A percentile compares a stretch with the other conserved stretches of the same genome.
These are phyloP conservation scores for Medicago arabica DNA, from an alignment of 306 rosid genomes.

Conservation along the genomic window DNA sequence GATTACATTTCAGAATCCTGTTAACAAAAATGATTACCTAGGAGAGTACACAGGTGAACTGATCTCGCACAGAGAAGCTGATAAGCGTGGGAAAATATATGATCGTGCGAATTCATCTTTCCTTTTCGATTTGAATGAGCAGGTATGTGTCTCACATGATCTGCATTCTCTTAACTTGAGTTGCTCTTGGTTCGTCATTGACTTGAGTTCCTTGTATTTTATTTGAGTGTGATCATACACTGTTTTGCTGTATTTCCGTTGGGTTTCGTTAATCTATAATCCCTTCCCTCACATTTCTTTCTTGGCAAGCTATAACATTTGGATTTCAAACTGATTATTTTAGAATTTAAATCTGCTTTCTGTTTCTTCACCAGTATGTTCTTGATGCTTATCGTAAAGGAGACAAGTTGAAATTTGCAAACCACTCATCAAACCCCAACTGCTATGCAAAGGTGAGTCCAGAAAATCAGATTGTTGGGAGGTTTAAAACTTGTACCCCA, in stretches of 20 bases:
- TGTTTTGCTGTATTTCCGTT: conserved; percentile 30
- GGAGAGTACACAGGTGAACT: conserved; percentile 98
- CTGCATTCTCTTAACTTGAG: conserved; percentile 6
- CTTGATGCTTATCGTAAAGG: conserved; percentile 99
- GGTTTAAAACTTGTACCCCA: background rate
- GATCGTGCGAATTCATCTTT: conserved; percentile 98
- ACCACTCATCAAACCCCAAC: conserved; percentile 95
- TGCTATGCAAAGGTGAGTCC: conserved; percentile 86
- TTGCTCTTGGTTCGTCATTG: conserved; percentile 9
- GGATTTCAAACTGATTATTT: conserved; percentile 33
- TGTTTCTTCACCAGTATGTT: conserved; percentile 78
- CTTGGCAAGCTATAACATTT: conserved; percentile 19
- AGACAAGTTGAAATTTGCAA: conserved; percentile 96
- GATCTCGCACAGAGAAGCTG: conserved; percentile 96
- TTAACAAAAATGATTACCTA: conserved; percentile 90
- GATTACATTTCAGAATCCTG: conserved; percentile 77
- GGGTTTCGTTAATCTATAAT: conserved; percentile 9
- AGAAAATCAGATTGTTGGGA: conserved; percentile 29
- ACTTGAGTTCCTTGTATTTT: conserved; percentile 18
- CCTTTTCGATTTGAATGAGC: conserved; percentile 98
- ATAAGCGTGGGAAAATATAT: conserved; percentile 94
- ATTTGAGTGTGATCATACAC: conserved; percentile 19
- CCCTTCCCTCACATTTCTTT: conserved; percentile 24
- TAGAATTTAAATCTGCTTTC: conserved; percentile 32
- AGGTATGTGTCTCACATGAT: conserved; percentile 59